A percentile compares a stretch with the other conserved stretches of the same genome.
phyloP scores from a whole-genome alignment of 768 basidiomycete species.

The Naganishia onofrii region DNA sequence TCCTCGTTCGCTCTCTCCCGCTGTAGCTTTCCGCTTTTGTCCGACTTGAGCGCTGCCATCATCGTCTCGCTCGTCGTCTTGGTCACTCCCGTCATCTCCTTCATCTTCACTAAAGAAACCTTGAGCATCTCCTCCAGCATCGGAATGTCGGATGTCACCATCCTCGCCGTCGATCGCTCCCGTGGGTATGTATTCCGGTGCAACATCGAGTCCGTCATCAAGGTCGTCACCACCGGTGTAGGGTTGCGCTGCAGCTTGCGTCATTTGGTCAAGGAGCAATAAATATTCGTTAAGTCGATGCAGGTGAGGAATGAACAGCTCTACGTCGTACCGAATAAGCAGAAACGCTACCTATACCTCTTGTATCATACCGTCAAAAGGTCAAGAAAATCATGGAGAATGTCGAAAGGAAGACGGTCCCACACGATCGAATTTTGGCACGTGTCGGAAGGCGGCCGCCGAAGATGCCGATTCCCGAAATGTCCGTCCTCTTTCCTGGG shows the following conservation, averaged over 20 bases:
- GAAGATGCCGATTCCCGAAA: slow-evolving; percentile 1
- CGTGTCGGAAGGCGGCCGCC: slow-evolving; percentile 7
- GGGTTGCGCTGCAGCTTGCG: slow-evolving; percentile 9
- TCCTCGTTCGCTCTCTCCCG: slow-evolving; percentile 11
- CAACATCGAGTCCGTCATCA: slow-evolving; percentile 49
- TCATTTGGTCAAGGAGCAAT: neutral
- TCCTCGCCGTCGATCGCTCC: slow-evolving; percentile 34
- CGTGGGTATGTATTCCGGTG: slow-evolving; percentile 40
- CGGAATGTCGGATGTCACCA: slow-evolving; percentile 28
- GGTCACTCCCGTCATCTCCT: slow-evolving; percentile 27
- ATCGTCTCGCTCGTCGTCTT: slow-evolving; percentile 32
- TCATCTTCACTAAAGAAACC: slow-evolving; percentile 29
- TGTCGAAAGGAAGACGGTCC: slow-evolving; percentile 2
- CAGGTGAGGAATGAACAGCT: neutral
- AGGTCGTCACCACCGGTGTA: slow-evolving; percentile 42
- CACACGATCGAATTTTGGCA: slow-evolving; percentile 20
- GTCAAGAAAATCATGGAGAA: neutral
- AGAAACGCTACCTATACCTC: no score
- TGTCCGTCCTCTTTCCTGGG: slow-evolving; percentile 16
- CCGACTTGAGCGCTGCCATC: slow-evolving; percentile 3
- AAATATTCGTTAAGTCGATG: no score
- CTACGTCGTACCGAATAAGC: neutral
- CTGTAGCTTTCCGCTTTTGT: slow-evolving; percentile 26
- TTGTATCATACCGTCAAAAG: no score
- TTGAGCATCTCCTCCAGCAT: slow-evolving; percentile 30